A percentile compares a stretch with the other conserved stretches of the same genome.
These are phyloP conservation scores for Vigna mungo DNA, from an alignment of 306 rosid species.

Conservation along the genomic window DNA sequence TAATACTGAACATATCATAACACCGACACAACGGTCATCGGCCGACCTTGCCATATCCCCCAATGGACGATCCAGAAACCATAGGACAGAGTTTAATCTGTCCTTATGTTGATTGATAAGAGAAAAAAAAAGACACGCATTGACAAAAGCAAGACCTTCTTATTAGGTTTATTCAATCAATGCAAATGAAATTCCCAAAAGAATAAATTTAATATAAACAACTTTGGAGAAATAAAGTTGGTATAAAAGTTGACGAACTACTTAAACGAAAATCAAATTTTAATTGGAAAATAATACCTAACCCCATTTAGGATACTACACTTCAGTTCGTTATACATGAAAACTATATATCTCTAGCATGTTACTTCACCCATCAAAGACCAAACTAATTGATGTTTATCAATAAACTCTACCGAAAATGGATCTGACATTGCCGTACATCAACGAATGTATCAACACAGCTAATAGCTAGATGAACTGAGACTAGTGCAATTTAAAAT, in stretches of 20 bases:
- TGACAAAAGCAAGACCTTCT: background rate
- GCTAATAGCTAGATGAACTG: background rate
- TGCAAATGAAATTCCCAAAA: background rate
- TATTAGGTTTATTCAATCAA: background rate
- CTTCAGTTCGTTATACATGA: background rate
- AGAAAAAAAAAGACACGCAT: no score
- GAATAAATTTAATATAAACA: background rate
- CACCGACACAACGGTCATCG: no score
- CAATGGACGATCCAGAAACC: background rate
- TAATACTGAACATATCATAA: no score
- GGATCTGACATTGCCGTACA: background rate
- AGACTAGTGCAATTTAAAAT: conserved; percentile 1
- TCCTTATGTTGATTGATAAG: background rate
- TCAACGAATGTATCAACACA: background rate
- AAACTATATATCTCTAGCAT: background rate
- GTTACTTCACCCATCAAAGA: background rate
- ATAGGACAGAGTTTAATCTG: background rate
- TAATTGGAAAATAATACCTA: background rate
- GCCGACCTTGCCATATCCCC: no score
- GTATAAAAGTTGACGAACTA: background rate
- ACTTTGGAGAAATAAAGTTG: background rate
- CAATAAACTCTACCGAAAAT: background rate
- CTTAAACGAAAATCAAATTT: background rate
- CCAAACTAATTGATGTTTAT: no score
- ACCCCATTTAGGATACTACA: background rate